phyloP scores from a whole-genome alignment of 164 flowering plant genomes.

The Buxus sempervirens region DNA sequence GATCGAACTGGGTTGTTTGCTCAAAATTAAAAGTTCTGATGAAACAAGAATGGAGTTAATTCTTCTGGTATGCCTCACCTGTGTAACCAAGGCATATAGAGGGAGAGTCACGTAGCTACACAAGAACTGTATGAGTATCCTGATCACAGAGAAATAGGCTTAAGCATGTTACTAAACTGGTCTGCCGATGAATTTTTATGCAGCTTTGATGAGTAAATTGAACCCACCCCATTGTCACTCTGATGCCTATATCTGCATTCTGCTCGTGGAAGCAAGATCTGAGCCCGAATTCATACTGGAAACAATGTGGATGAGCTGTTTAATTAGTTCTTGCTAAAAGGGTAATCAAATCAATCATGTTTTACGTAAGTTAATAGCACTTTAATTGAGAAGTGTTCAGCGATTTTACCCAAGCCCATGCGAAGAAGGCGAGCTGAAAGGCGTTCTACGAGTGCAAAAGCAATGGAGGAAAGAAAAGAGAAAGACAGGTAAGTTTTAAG shows the following conservation, averaged over 20 bases:
- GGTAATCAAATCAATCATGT: no score
- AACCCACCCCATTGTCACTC: constrained; percentile 70
- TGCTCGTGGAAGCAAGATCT: constrained; percentile 63
- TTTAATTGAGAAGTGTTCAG: neutral
- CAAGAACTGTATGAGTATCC: constrained; percentile 49
- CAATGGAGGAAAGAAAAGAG: neutral
- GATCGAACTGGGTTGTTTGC: no score
- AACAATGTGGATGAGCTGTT: neutral
- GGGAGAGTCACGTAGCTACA: constrained; percentile 91
- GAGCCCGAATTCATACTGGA: constrained; percentile 60
- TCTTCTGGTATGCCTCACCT: no score
- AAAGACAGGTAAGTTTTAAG: neutral
- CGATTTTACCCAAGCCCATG: constrained; percentile 68
- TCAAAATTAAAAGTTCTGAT: no score
- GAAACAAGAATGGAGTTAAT: no score
- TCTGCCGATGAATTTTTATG: neutral
- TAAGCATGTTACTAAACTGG: neutral
- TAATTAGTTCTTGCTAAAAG: neutral
- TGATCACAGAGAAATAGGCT: constrained; percentile 12
- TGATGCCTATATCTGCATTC: constrained; percentile 43
- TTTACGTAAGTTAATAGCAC: no score
- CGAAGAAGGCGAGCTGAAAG: constrained; percentile 82
- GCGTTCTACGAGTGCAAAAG: constrained; percentile 52
- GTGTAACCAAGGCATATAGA: constrained; percentile 83
- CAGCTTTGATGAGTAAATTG: neutral